These are phyloP conservation scores for Dalechampia spathulata DNA, from an alignment of 441 rosid species.

Conservation along the genomic window DNA sequence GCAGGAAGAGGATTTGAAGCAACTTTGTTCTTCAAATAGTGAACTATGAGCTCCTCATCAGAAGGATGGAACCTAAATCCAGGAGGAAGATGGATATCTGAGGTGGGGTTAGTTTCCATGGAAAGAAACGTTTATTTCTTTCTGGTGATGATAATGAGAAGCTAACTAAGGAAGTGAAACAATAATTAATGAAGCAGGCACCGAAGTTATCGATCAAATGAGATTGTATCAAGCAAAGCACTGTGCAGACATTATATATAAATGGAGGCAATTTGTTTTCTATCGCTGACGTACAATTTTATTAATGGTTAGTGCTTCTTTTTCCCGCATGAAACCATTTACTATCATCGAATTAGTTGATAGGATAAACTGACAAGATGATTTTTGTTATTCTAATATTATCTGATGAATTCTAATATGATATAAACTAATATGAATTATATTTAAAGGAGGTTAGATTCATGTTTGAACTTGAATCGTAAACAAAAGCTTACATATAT, in stretches of 20 bases:
- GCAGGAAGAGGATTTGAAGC: slow-evolving; percentile 38
- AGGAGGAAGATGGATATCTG: slow-evolving; percentile 36
- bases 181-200: background rate
- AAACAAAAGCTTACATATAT: no score
- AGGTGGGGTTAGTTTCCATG: slow-evolving; percentile 24
- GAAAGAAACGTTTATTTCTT: slow-evolving; percentile 12
- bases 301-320: background rate
- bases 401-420: no score
- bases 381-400: no score
- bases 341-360: no score
- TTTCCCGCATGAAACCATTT: no score
- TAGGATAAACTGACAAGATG: no score
- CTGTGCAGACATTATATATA: slow-evolving; percentile 25
- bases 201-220: slow-evolving; percentile 14
- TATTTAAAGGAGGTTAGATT: no score
- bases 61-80: slow-evolving; percentile 51
- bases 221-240: slow-evolving; percentile 1
- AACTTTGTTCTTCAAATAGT: slow-evolving; percentile 35
- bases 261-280: background rate
- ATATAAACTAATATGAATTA: no score
- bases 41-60: slow-evolving; percentile 41
- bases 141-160: background rate
- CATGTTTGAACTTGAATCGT: no score
- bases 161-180: slow-evolving; percentile 8
- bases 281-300: background rate